These are phyloP conservation scores for Pleurotus eryngii DNA, from an alignment of 768 basidiomycete species.

Conservation along the genomic window DNA sequence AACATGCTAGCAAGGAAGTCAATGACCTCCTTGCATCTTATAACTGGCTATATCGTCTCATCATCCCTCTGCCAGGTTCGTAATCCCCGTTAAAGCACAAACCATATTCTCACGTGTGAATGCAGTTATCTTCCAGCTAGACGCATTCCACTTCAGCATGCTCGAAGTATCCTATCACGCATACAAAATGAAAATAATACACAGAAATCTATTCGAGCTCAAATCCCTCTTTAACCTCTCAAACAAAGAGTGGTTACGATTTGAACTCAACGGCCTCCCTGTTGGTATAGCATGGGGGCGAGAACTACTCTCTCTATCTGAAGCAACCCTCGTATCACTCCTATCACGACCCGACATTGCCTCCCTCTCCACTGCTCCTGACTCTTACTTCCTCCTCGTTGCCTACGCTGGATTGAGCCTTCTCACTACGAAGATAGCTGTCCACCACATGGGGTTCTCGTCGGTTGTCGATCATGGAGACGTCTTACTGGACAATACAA, in stretches of 20 bases:
- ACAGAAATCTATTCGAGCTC: slow-evolving; percentile 29
- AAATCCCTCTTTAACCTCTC: slow-evolving; percentile 19
- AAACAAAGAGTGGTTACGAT: slow-evolving; percentile 25
- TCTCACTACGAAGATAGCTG: slow-evolving; percentile 39
- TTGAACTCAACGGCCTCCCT: slow-evolving; percentile 30
- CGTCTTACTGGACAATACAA: slow-evolving; percentile 27
- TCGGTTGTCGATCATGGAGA: slow-evolving; percentile 36
- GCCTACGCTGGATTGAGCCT: slow-evolving; percentile 41
- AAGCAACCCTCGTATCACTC: slow-evolving; percentile 29
- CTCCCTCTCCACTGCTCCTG: slow-evolving; percentile 36
- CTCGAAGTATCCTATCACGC: slow-evolving; percentile 36
- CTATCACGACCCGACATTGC: slow-evolving; percentile 29
- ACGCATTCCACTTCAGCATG: slow-evolving; percentile 40
- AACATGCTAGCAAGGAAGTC: slow-evolving; percentile 30
- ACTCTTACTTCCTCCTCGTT: slow-evolving; percentile 26
- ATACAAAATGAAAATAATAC: slow-evolving; percentile 34
- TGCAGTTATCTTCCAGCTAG: slow-evolving; percentile 39
- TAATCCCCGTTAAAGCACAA: slow-evolving; percentile 10
- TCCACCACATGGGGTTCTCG: slow-evolving; percentile 28
- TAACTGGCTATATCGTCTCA: slow-evolving; percentile 33
- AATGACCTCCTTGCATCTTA: slow-evolving; percentile 26
- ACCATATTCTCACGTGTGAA: slow-evolving; percentile 4
- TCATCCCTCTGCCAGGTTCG: slow-evolving; percentile 35
- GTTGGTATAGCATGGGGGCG: slow-evolving; percentile 33
- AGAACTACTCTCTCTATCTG: slow-evolving; percentile 32